These are phyloP conservation scores for Spathaspora boniae DNA, from an alignment of 805 yeast species.

Conservation along the genomic window DNA sequence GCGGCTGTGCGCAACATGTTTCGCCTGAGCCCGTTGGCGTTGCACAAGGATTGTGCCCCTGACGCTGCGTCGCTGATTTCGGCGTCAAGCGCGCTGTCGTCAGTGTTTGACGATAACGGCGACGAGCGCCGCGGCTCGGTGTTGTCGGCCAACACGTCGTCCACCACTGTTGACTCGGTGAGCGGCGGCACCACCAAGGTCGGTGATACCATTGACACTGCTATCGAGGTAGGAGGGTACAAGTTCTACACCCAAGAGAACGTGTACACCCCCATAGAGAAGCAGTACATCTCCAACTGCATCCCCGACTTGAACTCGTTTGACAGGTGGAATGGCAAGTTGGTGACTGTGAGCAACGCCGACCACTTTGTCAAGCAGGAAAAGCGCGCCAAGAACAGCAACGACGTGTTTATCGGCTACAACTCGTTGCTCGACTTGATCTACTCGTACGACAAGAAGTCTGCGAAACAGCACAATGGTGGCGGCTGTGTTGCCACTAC, in stretches of 20 bases:
- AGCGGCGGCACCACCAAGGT: slow-evolving; percentile 3
- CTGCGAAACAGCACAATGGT: slow-evolving; percentile 3
- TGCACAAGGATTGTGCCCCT: no score
- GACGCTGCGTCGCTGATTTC: no score
- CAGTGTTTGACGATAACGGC: slow-evolving; percentile 4
- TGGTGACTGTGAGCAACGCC: slow-evolving; percentile 19
- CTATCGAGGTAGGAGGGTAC: slow-evolving; percentile 3
- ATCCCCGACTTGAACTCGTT: slow-evolving; percentile 35
- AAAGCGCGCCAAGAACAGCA: background rate
- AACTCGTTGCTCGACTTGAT: slow-evolving; percentile 8
- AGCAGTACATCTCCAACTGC: slow-evolving; percentile 35
- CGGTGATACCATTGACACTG: slow-evolving; percentile 1
- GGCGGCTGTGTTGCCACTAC: slow-evolving; percentile 13
- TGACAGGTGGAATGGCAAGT: slow-evolving; percentile 32
- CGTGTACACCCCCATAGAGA: slow-evolving; percentile 21
- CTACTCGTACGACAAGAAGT: slow-evolving; percentile 8
- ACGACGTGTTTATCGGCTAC: slow-evolving; percentile 14
- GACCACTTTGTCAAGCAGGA: slow-evolving; percentile 8
- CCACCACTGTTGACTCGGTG: background rate
- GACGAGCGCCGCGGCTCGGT: no score
- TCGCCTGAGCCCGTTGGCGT: no score
- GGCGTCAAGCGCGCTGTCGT: slow-evolving; percentile 24
- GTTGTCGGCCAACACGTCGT: slow-evolving; percentile 2
- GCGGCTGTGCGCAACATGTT: no score
- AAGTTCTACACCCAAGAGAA: slow-evolving; percentile 13